Evolutionary conservation across 345 rosid genomes (phyloP), one percentile per base, ranked within the genome.

Genomic region (Arabis hirsuta): DNA sequence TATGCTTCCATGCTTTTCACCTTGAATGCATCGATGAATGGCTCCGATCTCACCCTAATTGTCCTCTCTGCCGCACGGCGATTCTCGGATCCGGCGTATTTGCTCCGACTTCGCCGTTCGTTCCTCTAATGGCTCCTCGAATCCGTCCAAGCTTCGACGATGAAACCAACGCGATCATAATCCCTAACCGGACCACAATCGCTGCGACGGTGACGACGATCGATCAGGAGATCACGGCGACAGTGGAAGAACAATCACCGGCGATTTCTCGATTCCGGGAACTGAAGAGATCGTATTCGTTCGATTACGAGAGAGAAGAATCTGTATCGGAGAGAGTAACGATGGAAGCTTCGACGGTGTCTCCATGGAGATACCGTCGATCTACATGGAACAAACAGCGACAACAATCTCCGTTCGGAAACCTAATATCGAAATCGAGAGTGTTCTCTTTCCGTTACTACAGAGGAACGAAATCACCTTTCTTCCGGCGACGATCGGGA

Each of bases 21-120:
- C 88, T 90, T 27, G 98, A 93, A 48, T 93, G 98, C 79, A 93
- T 93, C 76, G 94, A 93, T 44, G 84, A 86, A 19, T 93, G 98
- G 98, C 77, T 93, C 5, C 83, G 92, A 38, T 89, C 96, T 20
- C 98, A 93, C 64, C 96, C 96, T 34, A 93, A 87, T 72, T 93
- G 98, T 65, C 98, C 98, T 1, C 78, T 93, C 26, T 93, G 98
- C 71, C 89, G 98, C 10, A 90, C 96, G 11, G 87, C 90, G 43
- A 85, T 93, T 27, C 82, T 87, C 62, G 78, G 82, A 6, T 65
- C 84, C 11, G 89, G 85, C 9, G 73, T 31, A 4, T 34, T 72
- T 2, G 65, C 85, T 9, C 83, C 84, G 3, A 74, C 81, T 4
- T 83, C 90, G 5, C 96, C 90, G n/a, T 90, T 93, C 34, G 70